Evolutionary conservation across 768 basidiomycete species (phyloP).

Genomic region (Pisolithus marmoratus): DNA sequence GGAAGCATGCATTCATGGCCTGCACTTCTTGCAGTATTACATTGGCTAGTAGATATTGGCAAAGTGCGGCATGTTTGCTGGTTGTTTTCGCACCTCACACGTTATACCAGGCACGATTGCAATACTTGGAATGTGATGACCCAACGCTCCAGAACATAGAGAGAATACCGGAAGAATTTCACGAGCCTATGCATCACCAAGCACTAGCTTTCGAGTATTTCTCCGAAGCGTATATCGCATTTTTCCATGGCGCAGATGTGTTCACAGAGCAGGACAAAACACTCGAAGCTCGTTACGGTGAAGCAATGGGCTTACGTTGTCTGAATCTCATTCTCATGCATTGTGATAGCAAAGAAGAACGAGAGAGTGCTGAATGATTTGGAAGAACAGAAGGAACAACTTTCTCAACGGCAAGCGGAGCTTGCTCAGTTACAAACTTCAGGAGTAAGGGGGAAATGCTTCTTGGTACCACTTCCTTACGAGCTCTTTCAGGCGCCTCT

Average conservation of each 20-base stretch:
- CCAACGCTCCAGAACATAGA: slow-evolving; percentile 60
- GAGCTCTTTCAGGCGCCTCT: slow-evolving; percentile 48
- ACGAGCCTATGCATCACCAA: slow-evolving; percentile 65
- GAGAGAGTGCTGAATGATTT: slow-evolving; percentile 60
- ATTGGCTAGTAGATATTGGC: slow-evolving; percentile 87
- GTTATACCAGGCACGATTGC: slow-evolving; percentile 23
- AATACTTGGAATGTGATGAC: slow-evolving; percentile 58
- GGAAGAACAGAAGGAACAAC: slow-evolving; percentile 46
- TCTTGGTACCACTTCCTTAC: background rate
- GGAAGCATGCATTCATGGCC: slow-evolving; percentile 95
- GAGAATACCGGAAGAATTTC: slow-evolving; percentile 68
- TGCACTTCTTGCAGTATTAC: slow-evolving; percentile 74
- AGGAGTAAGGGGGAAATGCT: slow-evolving; percentile 38
- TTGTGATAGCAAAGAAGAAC: slow-evolving; percentile 56
- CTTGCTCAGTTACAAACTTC: slow-evolving; percentile 54
- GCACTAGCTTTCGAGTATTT: slow-evolving; percentile 76
- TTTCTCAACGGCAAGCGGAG: slow-evolving; percentile 46
- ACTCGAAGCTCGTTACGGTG: slow-evolving; percentile 76
- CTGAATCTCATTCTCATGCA: background rate
- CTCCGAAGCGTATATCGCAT: slow-evolving; percentile 58
- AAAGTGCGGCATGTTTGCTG: slow-evolving; percentile 44
- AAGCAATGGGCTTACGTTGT: slow-evolving; percentile 9
- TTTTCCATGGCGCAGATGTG: slow-evolving; percentile 62
- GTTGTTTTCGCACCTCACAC: background rate
- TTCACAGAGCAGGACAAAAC: slow-evolving; percentile 65